Conservation (phyloP, 2,329 filamentous ascomycete species). For the Xylaria sp. region DNA sequence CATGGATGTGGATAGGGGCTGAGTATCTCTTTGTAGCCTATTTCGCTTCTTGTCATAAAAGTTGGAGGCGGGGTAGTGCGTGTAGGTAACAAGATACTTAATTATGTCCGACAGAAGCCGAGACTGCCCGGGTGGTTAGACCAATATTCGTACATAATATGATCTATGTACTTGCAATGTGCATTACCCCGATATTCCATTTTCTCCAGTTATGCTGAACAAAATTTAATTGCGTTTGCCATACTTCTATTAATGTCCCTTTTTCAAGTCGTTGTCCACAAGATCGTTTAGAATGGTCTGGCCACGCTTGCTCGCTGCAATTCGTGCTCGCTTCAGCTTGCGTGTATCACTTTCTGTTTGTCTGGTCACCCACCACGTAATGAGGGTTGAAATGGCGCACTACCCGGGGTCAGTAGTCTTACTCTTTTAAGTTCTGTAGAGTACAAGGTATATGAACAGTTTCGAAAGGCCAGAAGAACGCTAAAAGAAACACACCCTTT, state of each 20-base stretch:
- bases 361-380: conserved; percentile 59
- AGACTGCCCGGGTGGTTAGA: no score
- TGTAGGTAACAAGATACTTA: not conserved
- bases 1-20: not conserved
- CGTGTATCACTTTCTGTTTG: conserved; percentile 59
- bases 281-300: conserved; percentile 59
- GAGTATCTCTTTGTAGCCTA: not conserved
- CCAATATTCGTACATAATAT: no score
- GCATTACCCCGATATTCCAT: no score
- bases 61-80: not conserved
- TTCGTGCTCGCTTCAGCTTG: conserved; percentile 55
- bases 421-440: no score
- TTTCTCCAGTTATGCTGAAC: no score
- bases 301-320: conserved; percentile 55
- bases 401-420: conserved; percentile 13
- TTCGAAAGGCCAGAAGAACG: not conserved
- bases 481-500: not conserved
- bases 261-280: conserved; percentile 52
- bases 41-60: no score
- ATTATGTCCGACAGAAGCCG: no score
- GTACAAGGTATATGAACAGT: not conserved
- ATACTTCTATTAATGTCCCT: not conserved
- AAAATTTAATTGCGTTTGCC: not conserved
- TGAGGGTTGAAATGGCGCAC: conserved; percentile 54
- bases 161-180: no score